phyloP scores from a whole-genome alignment of 2,329 filamentous ascomycete species.

The Hymenoscyphus albidus region DNA sequence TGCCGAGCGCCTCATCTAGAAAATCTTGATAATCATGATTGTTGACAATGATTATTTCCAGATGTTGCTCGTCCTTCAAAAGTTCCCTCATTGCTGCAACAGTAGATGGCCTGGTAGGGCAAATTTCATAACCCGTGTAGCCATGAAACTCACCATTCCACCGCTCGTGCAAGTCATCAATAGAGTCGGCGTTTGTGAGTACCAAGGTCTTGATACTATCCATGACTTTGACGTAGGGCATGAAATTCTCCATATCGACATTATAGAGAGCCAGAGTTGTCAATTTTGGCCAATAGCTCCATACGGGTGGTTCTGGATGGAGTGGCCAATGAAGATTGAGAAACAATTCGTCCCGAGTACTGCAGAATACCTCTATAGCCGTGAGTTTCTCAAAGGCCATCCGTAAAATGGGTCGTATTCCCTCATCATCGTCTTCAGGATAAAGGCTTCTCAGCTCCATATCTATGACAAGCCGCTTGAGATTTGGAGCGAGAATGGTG shows the following conservation, averaged over 20 bases:
- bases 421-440: constrained; percentile 40
- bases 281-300: background rate
- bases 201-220: background rate
- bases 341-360: background rate
- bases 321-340: background rate
- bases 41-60: constrained; percentile 17
- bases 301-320: background rate
- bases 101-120: background rate
- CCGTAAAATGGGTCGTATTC: constrained; percentile 38
- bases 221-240: background rate
- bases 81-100: constrained; percentile 30
- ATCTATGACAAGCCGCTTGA: constrained; percentile 45
- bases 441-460: constrained; percentile 46
- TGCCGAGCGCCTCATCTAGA: constrained; percentile 25
- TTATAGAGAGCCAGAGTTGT: background rate
- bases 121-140: background rate
- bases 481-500: constrained; percentile 38
- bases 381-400: constrained; percentile 44
- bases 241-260: background rate
- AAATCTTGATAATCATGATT: constrained; percentile 9
- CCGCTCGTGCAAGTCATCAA: background rate
- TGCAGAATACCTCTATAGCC: constrained; percentile 36
- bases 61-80: constrained; percentile 12
- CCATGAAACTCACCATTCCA: background rate
- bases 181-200: background rate